A percentile compares a stretch with the other conserved stretches of the same genome.
phyloP scores from a whole-genome alignment of 371 early-diverging fungal genomes.

The Mucor indicus region DNA sequence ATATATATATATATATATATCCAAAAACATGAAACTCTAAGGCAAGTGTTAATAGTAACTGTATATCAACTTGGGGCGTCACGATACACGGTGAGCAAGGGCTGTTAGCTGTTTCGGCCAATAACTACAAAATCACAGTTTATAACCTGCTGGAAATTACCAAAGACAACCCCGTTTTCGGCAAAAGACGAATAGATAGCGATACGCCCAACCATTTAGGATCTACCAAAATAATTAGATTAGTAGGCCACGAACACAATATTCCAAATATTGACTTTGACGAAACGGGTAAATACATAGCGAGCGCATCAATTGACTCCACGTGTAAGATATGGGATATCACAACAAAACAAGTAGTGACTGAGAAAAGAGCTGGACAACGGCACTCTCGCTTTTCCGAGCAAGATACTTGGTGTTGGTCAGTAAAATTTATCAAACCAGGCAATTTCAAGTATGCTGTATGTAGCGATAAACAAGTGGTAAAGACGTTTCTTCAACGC shows the following conservation, averaged over 20 bases:
- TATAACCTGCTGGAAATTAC: constrained; percentile 41
- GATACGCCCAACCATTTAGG: constrained; percentile 13
- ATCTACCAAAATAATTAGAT: constrained; percentile 8
- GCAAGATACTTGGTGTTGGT: constrained; percentile 36
- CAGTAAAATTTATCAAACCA: constrained; percentile 40
- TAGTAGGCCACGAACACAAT: constrained; percentile 61
- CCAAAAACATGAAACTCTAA: background rate
- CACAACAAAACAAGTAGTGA: constrained; percentile 17
- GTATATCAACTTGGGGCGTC: constrained; percentile 61
- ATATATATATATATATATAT: background rate
- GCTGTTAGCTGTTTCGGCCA: constrained; percentile 60
- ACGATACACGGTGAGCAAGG: constrained; percentile 52
- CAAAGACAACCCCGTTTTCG: constrained; percentile 15
- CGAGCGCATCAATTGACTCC: constrained; percentile 56
- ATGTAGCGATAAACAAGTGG: constrained; percentile 20
- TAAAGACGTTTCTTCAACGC: constrained; percentile 5
- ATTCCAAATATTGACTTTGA: constrained; percentile 61
- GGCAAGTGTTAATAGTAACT: constrained; percentile 13
- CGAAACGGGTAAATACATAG: constrained; percentile 50
- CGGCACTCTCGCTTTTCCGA: background rate
- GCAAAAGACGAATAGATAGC: constrained; percentile 1
- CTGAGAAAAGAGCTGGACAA: constrained; percentile 6
- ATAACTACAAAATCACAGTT: constrained; percentile 53
- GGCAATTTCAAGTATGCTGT: constrained; percentile 24
- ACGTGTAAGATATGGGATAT: constrained; percentile 53